Conservation (phyloP, 129 eudicot genomes). For the Gnaphalium uliginosum region DNA sequence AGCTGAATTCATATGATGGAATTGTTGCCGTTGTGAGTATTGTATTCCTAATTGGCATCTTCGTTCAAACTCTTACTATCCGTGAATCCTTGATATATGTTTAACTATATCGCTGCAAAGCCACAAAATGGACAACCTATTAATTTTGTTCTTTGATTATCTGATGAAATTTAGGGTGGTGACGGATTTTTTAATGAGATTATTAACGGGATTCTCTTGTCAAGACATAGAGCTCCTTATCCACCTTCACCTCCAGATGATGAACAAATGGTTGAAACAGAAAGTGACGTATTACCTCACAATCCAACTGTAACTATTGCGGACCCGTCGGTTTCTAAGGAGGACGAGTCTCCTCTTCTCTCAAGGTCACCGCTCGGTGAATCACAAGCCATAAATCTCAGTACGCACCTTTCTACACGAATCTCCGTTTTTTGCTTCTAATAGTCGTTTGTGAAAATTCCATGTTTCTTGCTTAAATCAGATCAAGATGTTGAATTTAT, state of each 20-base stretch:
- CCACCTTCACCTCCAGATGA: conserved; percentile 77
- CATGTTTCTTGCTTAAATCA: conserved; percentile 37
- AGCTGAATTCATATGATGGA: conserved; percentile 75
- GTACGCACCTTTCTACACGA: conserved; percentile 40
- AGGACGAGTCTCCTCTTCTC: conserved; percentile 69
- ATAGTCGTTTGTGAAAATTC: conserved; percentile 6
- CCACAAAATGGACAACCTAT: conserved; percentile 5
- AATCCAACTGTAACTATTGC: conserved; percentile 38
- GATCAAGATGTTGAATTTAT: conserved; percentile 59
- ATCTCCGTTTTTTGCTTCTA: conserved; percentile 14
- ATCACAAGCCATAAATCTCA: conserved; percentile 41
- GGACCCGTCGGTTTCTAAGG: conserved; percentile 44
- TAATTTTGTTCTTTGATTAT: conserved; percentile 24
- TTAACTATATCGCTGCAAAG: neutral
- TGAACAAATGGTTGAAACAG: conserved; percentile 40
- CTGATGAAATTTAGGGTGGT: conserved; percentile 73
- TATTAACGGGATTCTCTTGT: conserved; percentile 79
- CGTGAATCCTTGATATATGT: neutral
- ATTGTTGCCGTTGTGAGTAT: conserved; percentile 84
- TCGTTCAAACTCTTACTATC: neutral
- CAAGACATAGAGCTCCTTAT: conserved; percentile 83
- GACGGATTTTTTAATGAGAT: conserved; percentile 95
- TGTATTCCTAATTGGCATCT: conserved; percentile 12
- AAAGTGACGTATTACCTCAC: conserved; percentile 35
- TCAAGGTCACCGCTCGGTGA: conserved; percentile 40